Percentiles rank a stretch among this genome's conserved stretches.
These are phyloP conservation scores for Pleurotus giganteus DNA, from an alignment of 768 basidiomycete species.

Conservation along the genomic window DNA sequence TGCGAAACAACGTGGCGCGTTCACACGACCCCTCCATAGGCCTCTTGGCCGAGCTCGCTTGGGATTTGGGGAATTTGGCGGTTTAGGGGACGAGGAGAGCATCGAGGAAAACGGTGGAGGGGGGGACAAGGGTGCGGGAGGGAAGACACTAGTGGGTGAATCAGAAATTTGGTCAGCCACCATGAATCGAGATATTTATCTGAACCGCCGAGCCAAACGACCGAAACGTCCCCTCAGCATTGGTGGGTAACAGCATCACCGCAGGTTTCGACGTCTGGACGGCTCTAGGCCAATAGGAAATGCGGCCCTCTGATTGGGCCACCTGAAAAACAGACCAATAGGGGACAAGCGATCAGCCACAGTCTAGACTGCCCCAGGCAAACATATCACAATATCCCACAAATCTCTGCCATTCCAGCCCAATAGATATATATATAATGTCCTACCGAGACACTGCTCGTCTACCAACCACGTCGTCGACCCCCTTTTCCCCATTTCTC, in stretches of 20 bases:
- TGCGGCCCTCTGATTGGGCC: neutral
- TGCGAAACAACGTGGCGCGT: conserved; percentile 23
- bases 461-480: conserved; percentile 57
- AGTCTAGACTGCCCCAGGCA: conserved; percentile 1
- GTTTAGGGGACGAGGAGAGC: conserved; percentile 16
- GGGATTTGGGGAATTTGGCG: conserved; percentile 8
- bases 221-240: conserved; percentile 10
- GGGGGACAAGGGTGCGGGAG: conserved; percentile 10
- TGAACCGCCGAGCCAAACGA: conserved; percentile 18
- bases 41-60: conserved; percentile 36
- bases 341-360: conserved; percentile 2
- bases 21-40: conserved; percentile 44
- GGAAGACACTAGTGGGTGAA: conserved; percentile 14
- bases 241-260: conserved; percentile 8
- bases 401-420: too few relatives aligned
- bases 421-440: neutral
- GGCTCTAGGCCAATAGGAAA: conserved; percentile 10
- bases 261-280: conserved; percentile 7
- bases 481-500: conserved; percentile 95
- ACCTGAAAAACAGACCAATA: neutral
- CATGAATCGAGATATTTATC: conserved; percentile 21
- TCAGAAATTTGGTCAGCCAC: conserved; percentile 16
- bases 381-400: conserved; percentile 7
- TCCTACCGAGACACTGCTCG: neutral
- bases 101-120: conserved; percentile 14